Percentiles rank a stretch among this genome's conserved stretches.
Conservation (phyloP, 1,284 basidiomycete species). For the Cutaneotrichosporon sp. region DNA sequence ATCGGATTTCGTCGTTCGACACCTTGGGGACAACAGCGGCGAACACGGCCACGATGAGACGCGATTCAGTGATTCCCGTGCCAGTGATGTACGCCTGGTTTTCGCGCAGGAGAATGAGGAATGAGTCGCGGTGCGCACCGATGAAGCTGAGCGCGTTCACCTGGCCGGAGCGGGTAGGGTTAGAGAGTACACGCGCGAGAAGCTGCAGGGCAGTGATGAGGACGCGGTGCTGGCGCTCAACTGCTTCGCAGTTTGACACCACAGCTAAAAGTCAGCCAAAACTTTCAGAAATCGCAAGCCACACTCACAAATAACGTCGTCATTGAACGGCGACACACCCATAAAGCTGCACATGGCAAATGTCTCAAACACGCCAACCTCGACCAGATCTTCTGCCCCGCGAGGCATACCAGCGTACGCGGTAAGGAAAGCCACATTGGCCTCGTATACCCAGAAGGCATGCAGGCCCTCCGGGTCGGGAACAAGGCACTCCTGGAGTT, state of each 20-base stretch:
- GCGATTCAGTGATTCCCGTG: constrained; percentile 50
- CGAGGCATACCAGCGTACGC: constrained; percentile 73
- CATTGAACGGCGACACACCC: constrained; percentile 71
- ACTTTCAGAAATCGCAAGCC: no score
- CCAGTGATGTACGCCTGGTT: constrained; percentile 46
- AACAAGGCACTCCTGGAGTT: constrained; percentile 73
- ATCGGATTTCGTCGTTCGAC: constrained; percentile 61
- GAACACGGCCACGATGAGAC: constrained; percentile 51
- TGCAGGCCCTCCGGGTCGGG: constrained; percentile 90
- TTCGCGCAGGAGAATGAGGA: constrained; percentile 51
- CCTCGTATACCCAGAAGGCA: constrained; percentile 88
- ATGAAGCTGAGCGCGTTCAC: constrained; percentile 51
- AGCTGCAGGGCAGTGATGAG: constrained; percentile 36
- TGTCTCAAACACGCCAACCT: constrained; percentile 70
- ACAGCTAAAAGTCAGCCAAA: constrained; percentile 13
- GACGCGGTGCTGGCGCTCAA: constrained; percentile 38
- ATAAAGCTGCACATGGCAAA: constrained; percentile 82
- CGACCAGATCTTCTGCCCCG: constrained; percentile 80
- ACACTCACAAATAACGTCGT: constrained; percentile 70
- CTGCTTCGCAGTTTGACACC: constrained; percentile 19
- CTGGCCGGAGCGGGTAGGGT: constrained; percentile 7
- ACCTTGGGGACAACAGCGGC: constrained; percentile 50
- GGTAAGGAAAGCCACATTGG: constrained; percentile 82
- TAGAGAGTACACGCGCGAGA: constrained; percentile 31
- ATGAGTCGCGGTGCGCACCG: constrained; percentile 53